Evolutionary conservation across 192 early-diverging fungal species (phyloP).

Genomic region (Podila epicladia): DNA sequence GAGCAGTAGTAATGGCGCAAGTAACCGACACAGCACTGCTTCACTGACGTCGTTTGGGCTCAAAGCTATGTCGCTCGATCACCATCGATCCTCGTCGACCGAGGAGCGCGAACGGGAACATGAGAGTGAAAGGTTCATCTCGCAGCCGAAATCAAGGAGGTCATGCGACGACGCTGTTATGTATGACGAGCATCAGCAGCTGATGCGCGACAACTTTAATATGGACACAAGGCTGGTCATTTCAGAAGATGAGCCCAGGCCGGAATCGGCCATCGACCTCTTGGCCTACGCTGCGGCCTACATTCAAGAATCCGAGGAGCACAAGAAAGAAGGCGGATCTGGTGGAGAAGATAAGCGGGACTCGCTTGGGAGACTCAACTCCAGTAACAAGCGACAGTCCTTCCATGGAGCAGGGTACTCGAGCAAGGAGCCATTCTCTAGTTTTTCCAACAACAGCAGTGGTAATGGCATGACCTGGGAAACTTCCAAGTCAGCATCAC

Average conservation of each 20-base stretch:
- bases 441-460: background rate
- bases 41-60: slow-evolving; percentile 31
- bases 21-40: slow-evolving; percentile 28
- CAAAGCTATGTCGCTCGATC: slow-evolving; percentile 3
- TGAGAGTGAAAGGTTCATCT: background rate
- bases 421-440: slow-evolving; percentile 24
- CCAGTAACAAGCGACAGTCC: slow-evolving; percentile 43
- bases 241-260: slow-evolving; percentile 39
- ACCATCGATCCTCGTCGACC: background rate
- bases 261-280: slow-evolving; percentile 47
- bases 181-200: slow-evolving; percentile 42
- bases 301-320: slow-evolving; percentile 43
- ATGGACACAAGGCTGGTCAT: slow-evolving; percentile 46
- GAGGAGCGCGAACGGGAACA: background rate
- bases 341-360: slow-evolving; percentile 18
- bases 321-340: slow-evolving; percentile 39
- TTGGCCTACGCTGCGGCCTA: slow-evolving; percentile 43
- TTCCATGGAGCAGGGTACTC: slow-evolving; percentile 51
- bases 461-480: slow-evolving; percentile 38
- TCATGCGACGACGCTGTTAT: slow-evolving; percentile 33
- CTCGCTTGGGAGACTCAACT: slow-evolving; percentile 14
- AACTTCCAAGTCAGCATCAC: background rate
- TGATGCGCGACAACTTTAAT: slow-evolving; percentile 48
- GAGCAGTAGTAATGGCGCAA: background rate
- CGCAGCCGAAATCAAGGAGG: slow-evolving; percentile 25